Evolutionary conservation across 352 stramenopile species (phyloP).

Genomic region (Phytopythium mirpurense): DNA sequence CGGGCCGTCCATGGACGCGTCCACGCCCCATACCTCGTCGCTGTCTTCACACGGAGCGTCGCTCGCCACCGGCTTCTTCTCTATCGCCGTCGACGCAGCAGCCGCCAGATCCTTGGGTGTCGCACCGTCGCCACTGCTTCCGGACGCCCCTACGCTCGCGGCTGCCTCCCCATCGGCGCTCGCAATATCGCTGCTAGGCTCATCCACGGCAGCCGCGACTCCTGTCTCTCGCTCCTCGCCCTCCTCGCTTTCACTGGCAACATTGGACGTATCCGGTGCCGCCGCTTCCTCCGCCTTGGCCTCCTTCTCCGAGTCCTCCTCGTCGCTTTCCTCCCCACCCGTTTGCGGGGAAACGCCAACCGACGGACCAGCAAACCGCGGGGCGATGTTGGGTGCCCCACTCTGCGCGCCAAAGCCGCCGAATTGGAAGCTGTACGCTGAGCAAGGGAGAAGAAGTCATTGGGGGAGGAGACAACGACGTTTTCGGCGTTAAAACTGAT

Average conservation of each 20-base stretch:
- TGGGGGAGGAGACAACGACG: no score
- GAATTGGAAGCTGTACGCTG: conserved; percentile 55
- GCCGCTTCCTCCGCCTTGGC: conserved; percentile 11
- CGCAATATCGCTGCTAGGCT: not conserved
- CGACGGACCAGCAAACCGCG: conserved; percentile 25
- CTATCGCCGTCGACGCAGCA: not conserved
- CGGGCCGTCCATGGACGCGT: conserved; percentile 36
- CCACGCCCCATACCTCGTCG: conserved; percentile 28
- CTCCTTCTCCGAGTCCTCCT: conserved; percentile 38
- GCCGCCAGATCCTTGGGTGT: not conserved
- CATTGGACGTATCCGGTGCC: not conserved
- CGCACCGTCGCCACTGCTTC: not conserved
- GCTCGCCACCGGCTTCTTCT: not conserved
- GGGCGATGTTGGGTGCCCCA: conserved; percentile 7
- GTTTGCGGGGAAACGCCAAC: conserved; percentile 15
- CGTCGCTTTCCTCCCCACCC: conserved; percentile 12
- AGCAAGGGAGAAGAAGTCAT: not conserved
- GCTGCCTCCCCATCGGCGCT: not conserved
- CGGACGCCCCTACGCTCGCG: not conserved
- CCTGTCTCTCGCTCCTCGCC: conserved; percentile 7
- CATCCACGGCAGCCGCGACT: not conserved
- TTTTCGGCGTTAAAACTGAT: not conserved
- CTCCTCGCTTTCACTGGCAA: conserved; percentile 18
- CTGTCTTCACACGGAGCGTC: conserved; percentile 8
- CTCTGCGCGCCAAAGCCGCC: conserved; percentile 24